Base-by-base conservation (phyloP, 106 monocot genomes). In the Dioscorea zingiberensis region DNA sequence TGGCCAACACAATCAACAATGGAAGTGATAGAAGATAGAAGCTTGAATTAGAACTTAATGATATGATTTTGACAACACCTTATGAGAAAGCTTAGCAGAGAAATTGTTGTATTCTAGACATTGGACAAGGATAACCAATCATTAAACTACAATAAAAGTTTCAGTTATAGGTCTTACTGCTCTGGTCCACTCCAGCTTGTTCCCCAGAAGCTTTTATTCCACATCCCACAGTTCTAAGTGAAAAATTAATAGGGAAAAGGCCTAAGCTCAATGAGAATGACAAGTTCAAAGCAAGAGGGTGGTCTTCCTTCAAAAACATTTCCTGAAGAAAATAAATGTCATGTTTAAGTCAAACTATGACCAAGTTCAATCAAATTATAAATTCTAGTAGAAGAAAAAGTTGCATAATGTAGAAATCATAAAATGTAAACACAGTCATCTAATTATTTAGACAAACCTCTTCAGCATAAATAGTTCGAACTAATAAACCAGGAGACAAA, bases 261-360 rank as follows among this genome's bases (percentile, higher is more conserved):
- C 97, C 97, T 61, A 97, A 73, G 73, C 97, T 89, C 48, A 92
- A 55, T 54, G 91, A 67, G 62, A 88, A 97, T 22, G 88, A 76
- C 25, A 97, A n/a, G 59, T 92, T 91, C 32, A 92, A 75, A 65
- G 77, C 79, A 64, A 97, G 76, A 29, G 88, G 79, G 32, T 97
- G 97, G 68, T 89, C 81, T 75, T 97, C 97, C 78, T 86, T 75
- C 29, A 91, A 65, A 75, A 79, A 64, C 13, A 92, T 61, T 49
- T 88, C 97, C 97, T 97, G 84, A 32, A 27, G 17, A 56, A 12
- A 56, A 24, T 54, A 11, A 56, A 24, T 22, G 12, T 18, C 51
- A 61, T 61, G 11, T 29, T 32, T 29, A 61, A 17, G 17, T 17
- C 61, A 58, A 25, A 15, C 15, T 61, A 38, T 38, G 38, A 1